Base-by-base conservation (phyloP, 169 alveolate genomes). In the Eimeria tenella region DNA sequence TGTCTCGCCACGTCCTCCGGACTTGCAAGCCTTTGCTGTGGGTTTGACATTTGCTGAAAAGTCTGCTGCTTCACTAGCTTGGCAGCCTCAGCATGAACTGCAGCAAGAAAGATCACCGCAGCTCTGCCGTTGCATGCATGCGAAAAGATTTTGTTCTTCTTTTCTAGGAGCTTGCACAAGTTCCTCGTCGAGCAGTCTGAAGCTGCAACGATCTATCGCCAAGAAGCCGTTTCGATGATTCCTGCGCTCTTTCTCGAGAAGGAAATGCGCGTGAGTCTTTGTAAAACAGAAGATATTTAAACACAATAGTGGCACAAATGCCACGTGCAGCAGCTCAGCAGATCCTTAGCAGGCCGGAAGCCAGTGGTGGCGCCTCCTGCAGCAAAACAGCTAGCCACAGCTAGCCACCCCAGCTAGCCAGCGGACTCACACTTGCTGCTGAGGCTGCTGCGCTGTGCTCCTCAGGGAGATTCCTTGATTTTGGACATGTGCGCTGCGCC, bases 401-500 rank as follows among this genome's bases (percentile, higher is more conserved):
- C 42, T 31, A 31, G 42, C 42, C 42, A 31, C 42, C 42, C 42
- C 42, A 31, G 42, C 42, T 31, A 31, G 42, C 42, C 42, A 31
- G 42, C 42, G 42, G 42, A 31, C 4, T 0, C 42, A 0, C 42
- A 31, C 42, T 2, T 31, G 42, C 42, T 31, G 42, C 42, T 31
- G 42, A 0, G 0, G 42, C 42, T 31, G 42, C 42, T 31, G 42
- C n/a, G n/a, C n/a, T n/a, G n/a, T n/a, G n/a, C n/a, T n/a, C n/a
- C n/a, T n/a, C n/a, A 96, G 79, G 93, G 95, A 68, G 94, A 25
- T 56, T 73, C 86, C 21, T 25, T 17, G 60, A 93, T 98, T n/a
- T 96, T 97, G 75, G 99, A 98, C 93, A 95, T 97, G 98, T 97
- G 99, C 90, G 98, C 99, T 17, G 98, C 98, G 8, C 99, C 99